These are phyloP conservation scores for Moesziomyces parantarcticus DNA, from an alignment of 1,284 basidiomycete species.

Conservation along the genomic window DNA sequence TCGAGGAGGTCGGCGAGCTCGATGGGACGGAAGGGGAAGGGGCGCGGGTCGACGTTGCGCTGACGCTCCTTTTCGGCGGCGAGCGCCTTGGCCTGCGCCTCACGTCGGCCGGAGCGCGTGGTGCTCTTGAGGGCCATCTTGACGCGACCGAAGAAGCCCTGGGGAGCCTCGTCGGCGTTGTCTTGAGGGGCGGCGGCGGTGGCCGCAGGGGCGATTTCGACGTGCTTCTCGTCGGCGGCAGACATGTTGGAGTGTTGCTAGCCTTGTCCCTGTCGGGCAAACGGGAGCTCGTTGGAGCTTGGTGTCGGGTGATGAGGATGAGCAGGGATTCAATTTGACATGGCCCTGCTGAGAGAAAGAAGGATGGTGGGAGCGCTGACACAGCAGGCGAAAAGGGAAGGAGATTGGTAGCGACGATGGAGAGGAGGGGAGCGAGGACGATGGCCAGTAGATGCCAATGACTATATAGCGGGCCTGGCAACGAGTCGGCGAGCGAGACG, in stretches of 20 bases:
- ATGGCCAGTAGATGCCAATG: not conserved
- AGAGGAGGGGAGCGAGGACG: constrained; percentile 2
- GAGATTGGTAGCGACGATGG: not conserved
- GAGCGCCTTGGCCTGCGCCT: constrained; percentile 49
- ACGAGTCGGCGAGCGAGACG: too few relatives aligned
- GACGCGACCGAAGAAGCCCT: constrained; percentile 28
- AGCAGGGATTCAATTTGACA: constrained; percentile 20
- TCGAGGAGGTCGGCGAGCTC: constrained; percentile 87
- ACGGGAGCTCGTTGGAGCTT: constrained; percentile 12
- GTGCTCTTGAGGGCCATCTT: constrained; percentile 41
- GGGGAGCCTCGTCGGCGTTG: constrained; percentile 1
- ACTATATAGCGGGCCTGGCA: not conserved
- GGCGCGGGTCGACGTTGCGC: constrained; percentile 57
- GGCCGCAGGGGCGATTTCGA: not conserved
- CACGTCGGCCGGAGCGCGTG: constrained; percentile 43
- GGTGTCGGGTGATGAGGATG: not conserved
- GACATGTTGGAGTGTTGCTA: constrained; percentile 7
- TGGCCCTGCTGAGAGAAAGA: constrained; percentile 2
- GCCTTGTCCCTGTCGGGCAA: not conserved
- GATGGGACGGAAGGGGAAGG: constrained; percentile 73
- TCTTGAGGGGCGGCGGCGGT: constrained; percentile 3
- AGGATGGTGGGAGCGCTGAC: not conserved
- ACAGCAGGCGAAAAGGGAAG: not conserved
- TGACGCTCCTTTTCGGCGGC: constrained; percentile 50
- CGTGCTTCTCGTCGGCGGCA: constrained; percentile 12